A percentile compares a stretch with the other conserved stretches of the same genome.
These are phyloP conservation scores for Daldinia childiae DNA, from an alignment of 495 filamentous ascomycete genomes.

Conservation along the genomic window DNA sequence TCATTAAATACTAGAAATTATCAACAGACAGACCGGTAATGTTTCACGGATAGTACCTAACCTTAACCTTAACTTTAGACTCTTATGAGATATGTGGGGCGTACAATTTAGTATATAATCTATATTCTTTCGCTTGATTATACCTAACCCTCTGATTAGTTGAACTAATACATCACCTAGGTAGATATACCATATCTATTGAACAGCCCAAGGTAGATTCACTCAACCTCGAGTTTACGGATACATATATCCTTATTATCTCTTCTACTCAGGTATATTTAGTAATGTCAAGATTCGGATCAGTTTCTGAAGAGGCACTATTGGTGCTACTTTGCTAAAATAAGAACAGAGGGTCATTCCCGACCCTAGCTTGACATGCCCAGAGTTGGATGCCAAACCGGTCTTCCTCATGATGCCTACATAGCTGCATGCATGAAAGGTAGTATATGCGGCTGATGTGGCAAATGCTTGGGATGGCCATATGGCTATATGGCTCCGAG, in stretches of 20 bases:
- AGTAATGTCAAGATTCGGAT: neutral
- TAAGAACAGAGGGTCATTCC: neutral
- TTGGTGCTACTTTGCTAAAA: neutral
- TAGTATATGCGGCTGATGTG: constrained; percentile 5
- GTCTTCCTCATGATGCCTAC: neutral
- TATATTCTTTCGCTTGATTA: no score
- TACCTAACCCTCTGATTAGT: no score
- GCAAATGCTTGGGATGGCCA: neutral
- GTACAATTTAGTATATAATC: no score
- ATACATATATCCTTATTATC: neutral
- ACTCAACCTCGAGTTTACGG: no score
- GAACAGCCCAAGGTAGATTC: no score
- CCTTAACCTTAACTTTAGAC: no score
- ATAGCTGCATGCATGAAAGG: neutral
- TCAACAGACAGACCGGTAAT: no score
- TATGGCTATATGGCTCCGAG: neutral
- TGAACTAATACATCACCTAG: neutral
- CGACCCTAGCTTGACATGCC: neutral
- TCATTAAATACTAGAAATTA: no score
- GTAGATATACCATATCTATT: no score
- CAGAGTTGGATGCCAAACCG: neutral
- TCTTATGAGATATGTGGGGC: no score
- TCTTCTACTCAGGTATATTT: neutral
- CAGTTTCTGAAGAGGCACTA: neutral
- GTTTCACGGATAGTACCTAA: no score